Evolutionary conservation across 2,329 filamentous ascomycete genomes (phyloP).

Genomic region (Colletotrichum horii): DNA sequence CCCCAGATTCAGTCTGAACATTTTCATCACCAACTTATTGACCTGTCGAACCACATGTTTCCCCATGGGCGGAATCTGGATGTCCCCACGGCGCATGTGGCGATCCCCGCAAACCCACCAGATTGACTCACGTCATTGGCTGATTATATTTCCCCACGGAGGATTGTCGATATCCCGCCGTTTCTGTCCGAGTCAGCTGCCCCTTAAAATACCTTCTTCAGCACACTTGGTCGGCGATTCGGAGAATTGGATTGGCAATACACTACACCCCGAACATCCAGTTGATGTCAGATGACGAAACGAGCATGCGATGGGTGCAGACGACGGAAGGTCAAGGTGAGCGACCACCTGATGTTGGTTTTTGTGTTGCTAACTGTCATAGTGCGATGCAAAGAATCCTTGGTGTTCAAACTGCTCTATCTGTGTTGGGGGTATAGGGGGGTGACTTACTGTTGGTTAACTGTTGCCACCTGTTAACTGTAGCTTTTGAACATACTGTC

Average conservation of each 20-base stretch:
- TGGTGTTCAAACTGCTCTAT: neutral
- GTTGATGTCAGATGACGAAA: neutral
- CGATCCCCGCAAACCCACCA: neutral
- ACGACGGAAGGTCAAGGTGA: slow-evolving; percentile 16
- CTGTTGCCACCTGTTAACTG: too few relatives aligned
- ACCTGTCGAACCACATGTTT: neutral
- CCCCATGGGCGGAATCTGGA: neutral
- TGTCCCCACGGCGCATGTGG: neutral
- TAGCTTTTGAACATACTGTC: too few relatives aligned
- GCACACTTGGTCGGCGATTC: neutral
- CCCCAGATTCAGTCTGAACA: fast-evolving
- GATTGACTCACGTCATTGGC: neutral
- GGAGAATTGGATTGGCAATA: neutral
- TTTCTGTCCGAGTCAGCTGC: neutral
- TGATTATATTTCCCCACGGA: neutral
- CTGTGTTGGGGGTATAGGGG: too few relatives aligned
- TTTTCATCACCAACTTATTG: neutral
- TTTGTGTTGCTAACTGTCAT: neutral
- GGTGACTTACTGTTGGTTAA: too few relatives aligned
- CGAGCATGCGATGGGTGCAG: slow-evolving; percentile 16
- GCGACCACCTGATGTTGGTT: neutral
- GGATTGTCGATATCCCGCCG: neutral
- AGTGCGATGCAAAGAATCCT: neutral
- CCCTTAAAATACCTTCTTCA: neutral
- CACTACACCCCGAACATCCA: fast-evolving